A percentile compares a stretch with the other conserved stretches of the same genome.
phyloP scores from a whole-genome alignment of 208 protist species.

The Tetramitus jugosus region DNA sequence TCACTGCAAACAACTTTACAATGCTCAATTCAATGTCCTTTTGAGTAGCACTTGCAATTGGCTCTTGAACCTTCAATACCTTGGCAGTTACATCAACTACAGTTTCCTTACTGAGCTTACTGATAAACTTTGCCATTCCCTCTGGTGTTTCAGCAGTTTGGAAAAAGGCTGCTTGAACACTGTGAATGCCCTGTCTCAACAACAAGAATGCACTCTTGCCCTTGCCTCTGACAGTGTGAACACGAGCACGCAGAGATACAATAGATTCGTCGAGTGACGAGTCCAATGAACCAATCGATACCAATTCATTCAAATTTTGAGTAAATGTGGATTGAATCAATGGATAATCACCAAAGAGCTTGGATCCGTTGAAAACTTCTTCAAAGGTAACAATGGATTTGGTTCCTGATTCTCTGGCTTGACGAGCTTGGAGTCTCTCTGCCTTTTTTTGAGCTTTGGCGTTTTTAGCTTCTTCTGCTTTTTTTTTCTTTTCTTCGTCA shows the following conservation, averaged over 20 bases:
- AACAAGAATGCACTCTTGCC: conserved; percentile 13
- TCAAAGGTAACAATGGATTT: neutral
- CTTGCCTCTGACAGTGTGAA: neutral
- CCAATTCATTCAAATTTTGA: too few relatives aligned
- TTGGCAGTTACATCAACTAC: neutral
- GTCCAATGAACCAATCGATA: neutral
- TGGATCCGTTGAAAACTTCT: neutral
- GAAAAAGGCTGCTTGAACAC: neutral
- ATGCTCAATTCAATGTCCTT: conserved; percentile 13
- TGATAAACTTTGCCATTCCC: conserved; percentile 9
- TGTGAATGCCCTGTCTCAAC: neutral
- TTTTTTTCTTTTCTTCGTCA: neutral
- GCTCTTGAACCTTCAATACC: neutral
- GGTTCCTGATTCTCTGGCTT: neutral
- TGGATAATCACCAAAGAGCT: neutral
- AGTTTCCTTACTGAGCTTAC: neutral
- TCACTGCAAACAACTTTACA: neutral
- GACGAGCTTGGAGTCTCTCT: neutral
- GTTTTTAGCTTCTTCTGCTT: conserved; percentile 9
- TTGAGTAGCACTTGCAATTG: neutral
- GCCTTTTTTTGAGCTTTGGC: neutral
- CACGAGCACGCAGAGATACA: neutral
- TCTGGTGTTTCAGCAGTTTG: neutral
- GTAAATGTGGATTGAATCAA: neutral
- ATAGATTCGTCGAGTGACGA: neutral